A percentile compares a stretch with the other conserved stretches of the same genome.
phyloP scores from a whole-genome alignment of 2,329 filamentous ascomycete species.

The Pseudonectria foliicola region DNA sequence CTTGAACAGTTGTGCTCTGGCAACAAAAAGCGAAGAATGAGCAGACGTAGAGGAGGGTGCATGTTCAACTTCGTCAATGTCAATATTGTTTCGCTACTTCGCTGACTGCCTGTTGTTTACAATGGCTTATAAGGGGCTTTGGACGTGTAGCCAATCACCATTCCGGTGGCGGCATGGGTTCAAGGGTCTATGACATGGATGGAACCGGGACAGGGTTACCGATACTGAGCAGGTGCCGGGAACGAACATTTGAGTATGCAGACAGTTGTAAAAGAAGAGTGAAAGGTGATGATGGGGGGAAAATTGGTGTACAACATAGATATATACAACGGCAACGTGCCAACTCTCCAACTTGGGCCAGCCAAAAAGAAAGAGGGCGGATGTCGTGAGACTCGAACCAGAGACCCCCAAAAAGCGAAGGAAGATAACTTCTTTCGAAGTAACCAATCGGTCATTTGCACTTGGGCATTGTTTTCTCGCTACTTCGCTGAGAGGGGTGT shows the following conservation, averaged over 20 bases:
- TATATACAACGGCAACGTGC: neutral
- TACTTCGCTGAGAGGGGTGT: slow-evolving; percentile 1
- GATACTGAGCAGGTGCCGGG: too few relatives aligned
- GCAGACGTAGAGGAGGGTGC: neutral
- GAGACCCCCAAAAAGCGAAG: slow-evolving; percentile 13
- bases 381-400: too few relatives aligned
- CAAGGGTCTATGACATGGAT: too few relatives aligned
- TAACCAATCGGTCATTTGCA: too few relatives aligned
- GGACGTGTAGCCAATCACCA: too few relatives aligned
- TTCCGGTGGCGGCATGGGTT: too few relatives aligned
- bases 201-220: too few relatives aligned
- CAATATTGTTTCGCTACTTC: slow-evolving; percentile 13
- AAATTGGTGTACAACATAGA: too few relatives aligned
- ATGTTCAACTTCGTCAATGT: too few relatives aligned
- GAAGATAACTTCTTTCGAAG: slow-evolving; percentile 5
- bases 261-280: too few relatives aligned
- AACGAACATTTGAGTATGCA: too few relatives aligned
- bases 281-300: neutral
- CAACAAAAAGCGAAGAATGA: slow-evolving; percentile 4
- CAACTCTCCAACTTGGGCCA: neutral
- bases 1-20: too few relatives aligned
- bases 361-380: slow-evolving; percentile 2
- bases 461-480: neutral
- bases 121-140: slow-evolving; percentile 1
- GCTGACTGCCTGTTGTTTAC: slow-evolving; percentile 4